Evolutionary conservation across 1,139 yeast genomes (phyloP).

Genomic region (Candida buenavistaensis): DNA sequence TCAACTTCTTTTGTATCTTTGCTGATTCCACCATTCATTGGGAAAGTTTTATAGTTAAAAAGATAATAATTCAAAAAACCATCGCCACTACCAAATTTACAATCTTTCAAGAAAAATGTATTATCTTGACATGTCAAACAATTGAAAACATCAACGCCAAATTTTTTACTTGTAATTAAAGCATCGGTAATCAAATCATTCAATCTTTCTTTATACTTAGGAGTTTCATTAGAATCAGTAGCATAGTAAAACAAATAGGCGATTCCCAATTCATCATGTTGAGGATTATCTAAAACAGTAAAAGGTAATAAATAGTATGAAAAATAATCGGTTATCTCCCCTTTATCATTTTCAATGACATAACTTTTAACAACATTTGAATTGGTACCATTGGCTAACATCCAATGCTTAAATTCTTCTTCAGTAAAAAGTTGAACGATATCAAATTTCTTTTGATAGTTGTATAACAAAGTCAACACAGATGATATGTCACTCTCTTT

Average conservation of each 20-base stretch:
- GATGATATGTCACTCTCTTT: constrained; percentile 59
- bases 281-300: constrained; percentile 69
- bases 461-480: constrained; percentile 57
- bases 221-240: constrained; percentile 47
- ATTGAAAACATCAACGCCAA: constrained; percentile 85
- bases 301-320: constrained; percentile 90
- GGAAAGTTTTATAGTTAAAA: constrained; percentile 84
- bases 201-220: constrained; percentile 56
- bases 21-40: constrained; percentile 78
- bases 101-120: constrained; percentile 71
- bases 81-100: constrained; percentile 93
- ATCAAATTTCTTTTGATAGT: constrained; percentile 70
- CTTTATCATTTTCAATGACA: constrained; percentile 70
- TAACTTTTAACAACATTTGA: constrained; percentile 68
- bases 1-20: constrained; percentile 50
- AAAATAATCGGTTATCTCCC: constrained; percentile 80
- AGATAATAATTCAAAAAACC: constrained; percentile 88
- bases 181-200: constrained; percentile 68
- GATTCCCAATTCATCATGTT: constrained; percentile 71
- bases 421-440: constrained; percentile 66
- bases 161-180: constrained; percentile 66
- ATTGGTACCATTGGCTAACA: constrained; percentile 46
- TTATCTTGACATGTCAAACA: constrained; percentile 92
- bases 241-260: constrained; percentile 94
- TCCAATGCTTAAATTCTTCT: constrained; percentile 83